Percentiles rank a stretch among this genome's conserved stretches.
Evolutionary conservation across 495 filamentous ascomycete species (phyloP).

Genomic region (Tuber indicum): DNA sequence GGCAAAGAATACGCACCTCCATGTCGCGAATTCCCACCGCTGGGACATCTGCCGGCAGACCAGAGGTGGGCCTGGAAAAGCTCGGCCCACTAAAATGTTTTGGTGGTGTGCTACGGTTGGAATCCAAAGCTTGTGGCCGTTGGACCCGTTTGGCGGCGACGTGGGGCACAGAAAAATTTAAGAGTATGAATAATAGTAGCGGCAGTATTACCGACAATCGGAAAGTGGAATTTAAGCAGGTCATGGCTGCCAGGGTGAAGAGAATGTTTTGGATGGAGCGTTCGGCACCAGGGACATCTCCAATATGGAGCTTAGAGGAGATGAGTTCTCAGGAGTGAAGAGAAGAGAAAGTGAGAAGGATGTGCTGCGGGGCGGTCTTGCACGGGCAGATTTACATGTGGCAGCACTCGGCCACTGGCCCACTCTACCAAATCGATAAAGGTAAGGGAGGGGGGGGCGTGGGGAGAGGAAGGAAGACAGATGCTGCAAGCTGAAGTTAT

Average conservation of each 20-base stretch:
- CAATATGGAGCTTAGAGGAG: not conserved
- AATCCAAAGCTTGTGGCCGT: slow-evolving; percentile 4
- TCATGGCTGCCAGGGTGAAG: slow-evolving; percentile 3
- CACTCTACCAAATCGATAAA: not conserved
- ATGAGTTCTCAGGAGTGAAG: not conserved
- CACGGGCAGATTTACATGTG: not conserved
- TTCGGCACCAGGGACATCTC: slow-evolving; percentile 15
- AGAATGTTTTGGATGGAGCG: not conserved
- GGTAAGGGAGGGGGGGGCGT: not conserved
- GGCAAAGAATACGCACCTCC: slow-evolving; percentile 22
- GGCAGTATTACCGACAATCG: slow-evolving; percentile 11
- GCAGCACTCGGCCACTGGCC: no score
- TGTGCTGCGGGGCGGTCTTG: slow-evolving; percentile 1
- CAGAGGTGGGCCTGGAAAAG: not conserved
- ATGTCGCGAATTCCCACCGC: slow-evolving; percentile 13
- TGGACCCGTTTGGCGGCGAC: slow-evolving; percentile 17
- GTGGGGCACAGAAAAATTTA: slow-evolving; percentile 3
- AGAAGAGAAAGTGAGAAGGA: not conserved
- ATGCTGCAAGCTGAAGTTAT: not conserved
- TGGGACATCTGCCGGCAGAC: not conserved
- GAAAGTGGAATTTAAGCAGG: not conserved
- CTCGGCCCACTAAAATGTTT: slow-evolving; percentile 7
- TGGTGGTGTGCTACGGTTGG: not conserved
- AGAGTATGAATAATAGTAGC: slow-evolving; percentile 19
- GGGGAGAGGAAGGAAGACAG: not conserved